These are phyloP conservation scores for Podospora australis DNA, from an alignment of 495 filamentous ascomycete species.

Conservation along the genomic window DNA sequence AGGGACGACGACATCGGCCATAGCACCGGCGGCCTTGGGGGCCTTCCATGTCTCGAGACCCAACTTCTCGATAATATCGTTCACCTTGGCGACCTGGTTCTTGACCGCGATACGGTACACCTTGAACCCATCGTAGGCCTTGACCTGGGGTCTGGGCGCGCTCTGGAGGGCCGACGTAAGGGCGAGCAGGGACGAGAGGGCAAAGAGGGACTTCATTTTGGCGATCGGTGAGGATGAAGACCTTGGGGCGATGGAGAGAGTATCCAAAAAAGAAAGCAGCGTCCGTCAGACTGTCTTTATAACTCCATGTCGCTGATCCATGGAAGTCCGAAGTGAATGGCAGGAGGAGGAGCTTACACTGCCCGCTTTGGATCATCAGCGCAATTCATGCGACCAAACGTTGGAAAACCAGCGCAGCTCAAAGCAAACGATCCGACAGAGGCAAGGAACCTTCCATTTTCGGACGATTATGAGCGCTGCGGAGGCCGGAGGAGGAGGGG, in stretches of 20 bases:
- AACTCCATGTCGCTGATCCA: neutral
- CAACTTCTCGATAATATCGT: slow-evolving; percentile 18
- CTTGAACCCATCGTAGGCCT: slow-evolving; percentile 26
- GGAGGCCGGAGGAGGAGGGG: no score
- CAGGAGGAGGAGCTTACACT: neutral
- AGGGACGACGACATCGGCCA: slow-evolving; percentile 27
- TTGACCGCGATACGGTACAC: slow-evolving; percentile 24
- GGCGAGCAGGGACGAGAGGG: slow-evolving; percentile 6
- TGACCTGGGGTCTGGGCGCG: neutral
- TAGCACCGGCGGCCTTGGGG: slow-evolving; percentile 13
- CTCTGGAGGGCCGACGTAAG: slow-evolving; percentile 9
- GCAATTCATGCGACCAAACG: no score
- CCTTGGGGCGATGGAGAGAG: neutral
- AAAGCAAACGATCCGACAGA: neutral
- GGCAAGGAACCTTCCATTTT: slow-evolving; percentile 3
- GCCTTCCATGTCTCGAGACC: slow-evolving; percentile 29
- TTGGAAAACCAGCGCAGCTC: no score
- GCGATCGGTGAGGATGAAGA: neutral
- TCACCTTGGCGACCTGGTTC: slow-evolving; percentile 17
- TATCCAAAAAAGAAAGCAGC: neutral
- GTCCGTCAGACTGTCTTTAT: neutral
- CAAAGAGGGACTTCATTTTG: slow-evolving; percentile 11
- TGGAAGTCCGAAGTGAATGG: neutral
- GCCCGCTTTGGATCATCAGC: no score
- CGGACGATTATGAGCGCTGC: neutral